Evolutionary conservation across 495 filamentous ascomycete genomes (phyloP).

Genomic region (Penicillium daleae): DNA sequence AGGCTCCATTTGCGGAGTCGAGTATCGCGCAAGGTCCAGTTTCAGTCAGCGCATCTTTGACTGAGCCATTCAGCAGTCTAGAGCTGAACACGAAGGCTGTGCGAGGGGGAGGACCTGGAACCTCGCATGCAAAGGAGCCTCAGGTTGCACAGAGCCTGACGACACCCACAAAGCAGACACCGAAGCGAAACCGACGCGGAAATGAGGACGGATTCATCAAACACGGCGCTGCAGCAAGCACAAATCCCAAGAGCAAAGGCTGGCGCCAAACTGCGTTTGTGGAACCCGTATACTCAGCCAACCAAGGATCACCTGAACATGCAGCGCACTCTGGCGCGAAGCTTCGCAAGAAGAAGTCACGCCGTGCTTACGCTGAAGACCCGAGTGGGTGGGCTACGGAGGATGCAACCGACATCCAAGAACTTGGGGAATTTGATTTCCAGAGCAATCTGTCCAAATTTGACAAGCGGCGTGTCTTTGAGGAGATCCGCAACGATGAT

Average conservation of each 20-base stretch:
- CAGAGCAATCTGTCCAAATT: conserved; percentile 86
- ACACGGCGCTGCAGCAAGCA: conserved; percentile 42
- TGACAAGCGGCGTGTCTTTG: conserved; percentile 87
- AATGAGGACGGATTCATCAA: conserved; percentile 32
- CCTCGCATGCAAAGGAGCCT: conserved; percentile 24
- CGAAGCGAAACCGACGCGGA: conserved; percentile 40
- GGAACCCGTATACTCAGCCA: conserved; percentile 44
- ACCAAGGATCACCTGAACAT: conserved; percentile 30
- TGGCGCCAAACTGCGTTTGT: conserved; percentile 86
- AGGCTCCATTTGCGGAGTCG: conserved; percentile 1
- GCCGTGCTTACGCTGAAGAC: conserved; percentile 56
- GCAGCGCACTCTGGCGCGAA: conserved; percentile 31
- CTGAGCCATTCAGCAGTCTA: conserved; percentile 49
- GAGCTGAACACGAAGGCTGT: conserved; percentile 36
- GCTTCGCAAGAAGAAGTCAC: conserved; percentile 60
- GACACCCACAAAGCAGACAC: conserved; percentile 22
- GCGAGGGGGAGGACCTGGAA: conserved; percentile 11
- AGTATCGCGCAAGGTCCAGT: conserved; percentile 18
- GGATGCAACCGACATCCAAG: conserved; percentile 96
- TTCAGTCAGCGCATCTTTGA: conserved; percentile 36
- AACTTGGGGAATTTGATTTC: conserved; percentile 93
- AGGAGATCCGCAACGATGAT: conserved; percentile 85
- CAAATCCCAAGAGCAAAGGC: conserved; percentile 61
- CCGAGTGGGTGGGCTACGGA: conserved; percentile 95
- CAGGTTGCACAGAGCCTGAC: conserved; percentile 23